Conservation (phyloP, 1,284 basidiomycete species). For the Pseudozyma hubeiensis region DNA sequence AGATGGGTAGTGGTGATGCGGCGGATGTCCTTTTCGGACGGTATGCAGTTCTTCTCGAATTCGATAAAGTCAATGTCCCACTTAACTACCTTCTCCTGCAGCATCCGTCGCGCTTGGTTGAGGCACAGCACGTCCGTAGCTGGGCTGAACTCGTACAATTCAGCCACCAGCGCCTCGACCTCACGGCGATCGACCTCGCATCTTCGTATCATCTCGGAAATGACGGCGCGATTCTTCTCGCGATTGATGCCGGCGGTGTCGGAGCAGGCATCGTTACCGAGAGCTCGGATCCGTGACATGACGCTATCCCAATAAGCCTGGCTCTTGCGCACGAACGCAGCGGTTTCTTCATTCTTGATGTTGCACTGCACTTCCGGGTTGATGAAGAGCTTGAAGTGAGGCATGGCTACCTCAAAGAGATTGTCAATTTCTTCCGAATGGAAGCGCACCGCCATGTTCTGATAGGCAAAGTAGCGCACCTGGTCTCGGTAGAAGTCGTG, state of each 20-base stretch:
- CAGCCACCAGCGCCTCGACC: conserved; percentile 80
- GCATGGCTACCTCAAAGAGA: conserved; percentile 84
- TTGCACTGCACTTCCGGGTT: conserved; percentile 85
- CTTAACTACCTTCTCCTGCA: conserved; percentile 94
- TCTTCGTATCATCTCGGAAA: conserved; percentile 45
- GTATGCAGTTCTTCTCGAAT: conserved; percentile 70
- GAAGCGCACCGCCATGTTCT: conserved; percentile 82
- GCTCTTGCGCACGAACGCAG: conserved; percentile 80
- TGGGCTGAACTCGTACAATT: conserved; percentile 70
- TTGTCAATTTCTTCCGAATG: conserved; percentile 85
- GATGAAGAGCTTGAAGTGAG: conserved; percentile 85
- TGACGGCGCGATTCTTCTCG: conserved; percentile 44
- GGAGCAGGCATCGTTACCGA: conserved; percentile 63
- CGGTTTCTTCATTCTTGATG: conserved; percentile 90
- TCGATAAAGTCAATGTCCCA: conserved; percentile 87
- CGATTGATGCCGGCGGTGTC: conserved; percentile 45
- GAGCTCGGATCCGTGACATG: conserved; percentile 72
- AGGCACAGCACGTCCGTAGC: conserved; percentile 85
- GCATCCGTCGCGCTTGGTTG: conserved; percentile 84
- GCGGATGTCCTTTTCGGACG: conserved; percentile 70
- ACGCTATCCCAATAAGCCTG: conserved; percentile 74
- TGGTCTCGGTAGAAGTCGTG: conserved; percentile 96
- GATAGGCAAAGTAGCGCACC: conserved; percentile 87
- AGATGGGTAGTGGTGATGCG: conserved; percentile 69
- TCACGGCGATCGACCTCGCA: conserved; percentile 71